Conservation (phyloP, 768 basidiomycete species). For the Polyporus arcularius region DNA sequence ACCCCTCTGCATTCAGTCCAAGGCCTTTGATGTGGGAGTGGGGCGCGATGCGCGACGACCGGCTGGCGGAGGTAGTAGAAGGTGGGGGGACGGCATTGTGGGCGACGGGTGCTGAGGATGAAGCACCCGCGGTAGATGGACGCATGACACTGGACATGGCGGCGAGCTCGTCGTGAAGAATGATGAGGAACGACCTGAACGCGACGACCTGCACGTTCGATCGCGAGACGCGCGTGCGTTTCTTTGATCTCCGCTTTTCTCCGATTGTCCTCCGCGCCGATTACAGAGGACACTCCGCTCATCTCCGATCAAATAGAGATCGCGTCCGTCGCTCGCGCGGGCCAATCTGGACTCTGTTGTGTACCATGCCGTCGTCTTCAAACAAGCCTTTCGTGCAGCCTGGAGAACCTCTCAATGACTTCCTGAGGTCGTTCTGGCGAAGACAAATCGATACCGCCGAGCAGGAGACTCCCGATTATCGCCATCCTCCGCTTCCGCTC, state of each 20-base stretch:
- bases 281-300: too few relatives aligned
- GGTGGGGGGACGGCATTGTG: constrained; percentile 78
- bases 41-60: constrained; percentile 81
- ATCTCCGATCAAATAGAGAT: not conserved
- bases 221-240: too few relatives aligned
- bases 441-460: constrained; percentile 85
- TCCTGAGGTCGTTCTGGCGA: constrained; percentile 89
- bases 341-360: not conserved
- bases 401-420: constrained; percentile 84
- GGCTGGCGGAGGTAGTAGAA: constrained; percentile 56
- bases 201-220: not conserved
- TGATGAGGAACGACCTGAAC: not conserved
- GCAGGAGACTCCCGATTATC: constrained; percentile 83
- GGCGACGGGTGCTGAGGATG: constrained; percentile 35
- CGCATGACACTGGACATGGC: constrained; percentile 24
- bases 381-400: constrained; percentile 70
- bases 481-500: constrained; percentile 86
- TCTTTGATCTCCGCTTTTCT: too few relatives aligned
- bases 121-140: constrained; percentile 21
- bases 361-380: constrained; percentile 20
- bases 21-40: constrained; percentile 98
- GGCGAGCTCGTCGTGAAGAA: not conserved
- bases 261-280: not conserved
- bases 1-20: constrained; percentile 83
- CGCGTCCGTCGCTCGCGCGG: not conserved